Base-by-base conservation (phyloP, 768 basidiomycete genomes). In the Lentinula raphanica region DNA sequence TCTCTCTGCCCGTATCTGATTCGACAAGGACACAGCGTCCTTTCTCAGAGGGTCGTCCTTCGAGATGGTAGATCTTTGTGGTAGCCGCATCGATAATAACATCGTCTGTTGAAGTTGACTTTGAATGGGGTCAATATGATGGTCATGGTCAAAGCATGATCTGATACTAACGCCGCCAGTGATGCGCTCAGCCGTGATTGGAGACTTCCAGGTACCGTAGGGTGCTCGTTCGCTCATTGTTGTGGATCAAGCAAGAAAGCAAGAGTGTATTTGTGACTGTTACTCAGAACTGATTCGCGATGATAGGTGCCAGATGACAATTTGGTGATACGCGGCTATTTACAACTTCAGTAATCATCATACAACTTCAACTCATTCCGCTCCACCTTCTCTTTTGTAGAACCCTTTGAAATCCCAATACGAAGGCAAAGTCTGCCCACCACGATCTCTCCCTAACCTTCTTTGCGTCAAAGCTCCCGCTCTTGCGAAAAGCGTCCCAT, bases 401-500 rank as follows among this genome's bases (percentile, higher is more conserved):
- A 48, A 29, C n/a, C 13, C 46, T 31, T 48, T 28, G 6, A 48
- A 48, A 48, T 44, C 42, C 42, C 19, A 44, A 23, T 6, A 44
- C 7, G 42, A 44, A 7, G 7, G 2, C 21, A 44, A 44, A 9
- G 42, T 21, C 21, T 54, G 21, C 3, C 32, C 29, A 15, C 13
- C 50, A 36, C 50, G 29, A 42, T 56, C 54, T 27, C 44, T 40
- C 17, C 55, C 55, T 1, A 56, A n/a, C 46, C 55, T 56, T n/a
- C 17, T 27, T 7, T 25, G 60, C 3, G 81, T 82, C 65, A 86
- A 62, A 58, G 78, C 77, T 4, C 85, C 86, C 0, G 73, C 72
- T 45, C 86, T 73, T 36, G 86, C 62, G 65, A 90, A 90, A 49
- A 90, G 63, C 17, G 79, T 80, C 8, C 87, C 87, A 65, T 89